Conservation (phyloP, 169 alveolate genomes). For the Eimeria tenella region DNA sequence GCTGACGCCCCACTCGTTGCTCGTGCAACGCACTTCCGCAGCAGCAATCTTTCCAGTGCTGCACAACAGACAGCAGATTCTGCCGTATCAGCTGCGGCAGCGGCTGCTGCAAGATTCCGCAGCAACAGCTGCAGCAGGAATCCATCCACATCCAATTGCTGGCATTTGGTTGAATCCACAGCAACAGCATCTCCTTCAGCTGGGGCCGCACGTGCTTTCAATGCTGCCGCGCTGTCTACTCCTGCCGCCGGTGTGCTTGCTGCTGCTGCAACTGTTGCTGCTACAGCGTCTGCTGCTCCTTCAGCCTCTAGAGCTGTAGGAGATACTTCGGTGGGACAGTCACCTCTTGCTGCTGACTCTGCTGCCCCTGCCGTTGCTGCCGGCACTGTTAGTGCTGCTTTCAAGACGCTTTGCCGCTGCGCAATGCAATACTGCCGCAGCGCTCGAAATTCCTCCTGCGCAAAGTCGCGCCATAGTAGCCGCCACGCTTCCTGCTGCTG, state of each 20-base stretch:
- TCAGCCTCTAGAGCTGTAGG: background rate
- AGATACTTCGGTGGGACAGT: no score
- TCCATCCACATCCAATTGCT: background rate
- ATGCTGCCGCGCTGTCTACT: background rate
- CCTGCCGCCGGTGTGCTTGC: background rate
- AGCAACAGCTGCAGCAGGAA: background rate
- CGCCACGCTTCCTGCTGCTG: background rate
- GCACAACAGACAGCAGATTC: background rate
- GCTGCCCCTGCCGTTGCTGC: conserved; percentile 3
- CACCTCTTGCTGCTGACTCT: background rate
- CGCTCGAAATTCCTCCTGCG: conserved; percentile 1
- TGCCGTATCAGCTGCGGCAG: background rate
- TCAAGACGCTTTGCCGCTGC: background rate
- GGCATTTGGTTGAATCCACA: background rate
- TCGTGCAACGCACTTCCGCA: background rate
- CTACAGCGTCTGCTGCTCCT: conserved; percentile 1
- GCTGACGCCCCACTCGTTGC: background rate
- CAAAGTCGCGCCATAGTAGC: background rate
- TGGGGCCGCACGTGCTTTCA: background rate
- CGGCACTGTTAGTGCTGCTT: background rate
- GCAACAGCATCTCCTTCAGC: conserved; percentile 6
- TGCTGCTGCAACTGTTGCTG: conserved; percentile 13
- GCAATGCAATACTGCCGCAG: conserved; percentile 9
- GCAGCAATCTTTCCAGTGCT: background rate
- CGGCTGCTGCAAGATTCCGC: background rate